Evolutionary conservation across 495 filamentous ascomycete genomes (phyloP).

Genomic region (Tetracladium setigerum): DNA sequence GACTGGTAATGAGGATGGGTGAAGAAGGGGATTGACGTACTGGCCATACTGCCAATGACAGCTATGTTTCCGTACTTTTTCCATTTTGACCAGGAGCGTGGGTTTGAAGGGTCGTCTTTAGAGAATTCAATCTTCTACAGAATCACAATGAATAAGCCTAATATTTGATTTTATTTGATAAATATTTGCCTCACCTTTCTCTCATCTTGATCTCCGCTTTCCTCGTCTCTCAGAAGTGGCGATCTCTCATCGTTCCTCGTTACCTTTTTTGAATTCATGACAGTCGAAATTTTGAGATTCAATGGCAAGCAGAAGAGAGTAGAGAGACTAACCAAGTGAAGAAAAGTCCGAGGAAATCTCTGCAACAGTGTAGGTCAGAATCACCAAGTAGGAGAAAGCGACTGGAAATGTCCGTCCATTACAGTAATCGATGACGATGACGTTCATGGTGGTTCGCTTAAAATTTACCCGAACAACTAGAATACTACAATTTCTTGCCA

Average conservation of each 20-base stretch:
- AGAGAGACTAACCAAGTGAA: too few species aligned
- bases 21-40: conserved; percentile 9
- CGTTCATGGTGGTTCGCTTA: too few species aligned
- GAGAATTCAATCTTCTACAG: conserved; percentile 26
- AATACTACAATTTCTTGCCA: too few species aligned
- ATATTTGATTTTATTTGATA: not conserved
- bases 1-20: not conserved
- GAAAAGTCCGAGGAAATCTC: too few species aligned
- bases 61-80: conserved; percentile 32
- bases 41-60: conserved; percentile 33
- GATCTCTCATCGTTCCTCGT: not conserved
- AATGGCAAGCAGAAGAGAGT: too few species aligned
- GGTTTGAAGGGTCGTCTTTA: conserved; percentile 29
- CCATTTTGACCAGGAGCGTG: conserved; percentile 26
- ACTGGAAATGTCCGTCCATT: too few species aligned
- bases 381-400: too few species aligned
- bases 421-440: too few species aligned
- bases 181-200: not conserved
- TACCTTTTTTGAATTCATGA: too few species aligned
- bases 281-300: too few species aligned
- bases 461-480: too few species aligned
- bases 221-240: conserved; percentile 4
- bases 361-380: too few species aligned
- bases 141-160: not conserved
- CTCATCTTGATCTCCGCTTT: conserved; percentile 1